Base-by-base conservation (phyloP, 345 rosid species). In the Acer campestre region DNA sequence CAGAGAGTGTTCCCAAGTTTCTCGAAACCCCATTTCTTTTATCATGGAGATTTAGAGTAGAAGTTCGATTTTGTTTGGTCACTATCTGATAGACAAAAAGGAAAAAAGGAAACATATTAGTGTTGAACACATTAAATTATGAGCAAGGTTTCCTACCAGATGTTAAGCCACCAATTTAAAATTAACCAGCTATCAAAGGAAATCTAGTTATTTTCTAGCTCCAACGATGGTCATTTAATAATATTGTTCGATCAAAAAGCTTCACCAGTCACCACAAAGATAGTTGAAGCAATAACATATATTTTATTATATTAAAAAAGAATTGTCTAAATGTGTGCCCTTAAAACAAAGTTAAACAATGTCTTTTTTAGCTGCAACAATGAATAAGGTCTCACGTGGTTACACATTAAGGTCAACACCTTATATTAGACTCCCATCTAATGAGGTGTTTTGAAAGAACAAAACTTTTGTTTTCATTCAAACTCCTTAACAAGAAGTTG, bases 1-100 rank as follows among this genome's bases (percentile, higher is more conserved):
- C 67, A 44, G 92, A 84, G 71, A 95, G 86, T 31, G 83, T 88
- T 56, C 98, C 98, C 49, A 80, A 68, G 68, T 82, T 82, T 85
- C 86, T 89, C 20, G 42, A 49, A 67, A 79, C 84, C 65, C 83
- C 82, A 62, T 48, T 80, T 44, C 83, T 38, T 72, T 72, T 86
- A 78, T 79, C 77, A 10, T 78, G 79, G 76, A 94, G 91, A 67
- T 80, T 85, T 70, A 93, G 70, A 58, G 90, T 89, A 79, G 89
- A 68, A 70, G 86, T 78, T 20, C 75, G 84, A 86, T 79, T 81
- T 79, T 76, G 72, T 84, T 75, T 87, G 46, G 97, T 92, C 77
- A 91, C 87, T 64, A 92, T 85, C 97, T 92, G 90, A 86, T 29
- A 53, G 4, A 59, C 27, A 73, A 80, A 65, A 35, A 17, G 40